phyloP scores from a whole-genome alignment of 2,329 filamentous ascomycete species.

The Zasmidium angulare region DNA sequence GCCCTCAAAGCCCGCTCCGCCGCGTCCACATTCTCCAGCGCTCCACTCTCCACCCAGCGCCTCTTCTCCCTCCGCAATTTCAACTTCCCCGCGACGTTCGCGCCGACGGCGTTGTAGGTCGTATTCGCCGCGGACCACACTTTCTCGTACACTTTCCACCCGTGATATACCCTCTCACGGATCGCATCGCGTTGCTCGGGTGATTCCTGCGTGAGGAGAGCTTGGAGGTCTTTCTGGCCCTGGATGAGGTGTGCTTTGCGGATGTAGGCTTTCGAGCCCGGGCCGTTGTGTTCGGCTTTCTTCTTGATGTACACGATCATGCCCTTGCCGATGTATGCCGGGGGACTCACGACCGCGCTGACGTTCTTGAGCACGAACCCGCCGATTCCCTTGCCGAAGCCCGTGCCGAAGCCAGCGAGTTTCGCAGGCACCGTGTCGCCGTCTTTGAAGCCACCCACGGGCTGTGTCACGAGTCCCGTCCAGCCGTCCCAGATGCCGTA shows the following conservation, averaged over 20 bases:
- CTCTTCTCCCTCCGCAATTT: conserved; percentile 27
- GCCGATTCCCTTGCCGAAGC: conserved; percentile 79
- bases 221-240: conserved; percentile 31
- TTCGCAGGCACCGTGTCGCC: conserved; percentile 29
- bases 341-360: conserved; percentile 63
- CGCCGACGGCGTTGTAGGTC: conserved; percentile 20
- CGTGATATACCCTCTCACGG: conserved; percentile 24
- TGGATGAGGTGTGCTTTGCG: conserved; percentile 33
- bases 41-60: conserved; percentile 33
- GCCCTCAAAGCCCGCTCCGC: conserved; percentile 30
- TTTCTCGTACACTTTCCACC: conserved; percentile 36
- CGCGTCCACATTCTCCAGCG: conserved; percentile 35
- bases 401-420: conserved; percentile 41
- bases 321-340: conserved; percentile 81
- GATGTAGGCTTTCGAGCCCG: conserved; percentile 29
- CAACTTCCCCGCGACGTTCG: conserved; percentile 24
- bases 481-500: conserved; percentile 78
- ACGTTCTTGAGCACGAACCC: conserved; percentile 80
- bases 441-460: conserved; percentile 66
- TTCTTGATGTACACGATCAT: conserved; percentile 75
- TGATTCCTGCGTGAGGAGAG: conserved; percentile 17
- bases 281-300: conserved; percentile 25
- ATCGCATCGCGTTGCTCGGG: conserved; percentile 20
- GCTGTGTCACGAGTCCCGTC: conserved; percentile 77
- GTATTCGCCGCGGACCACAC: conserved; percentile 31